Percentiles rank a stretch among this genome's conserved stretches.
Evolutionary conservation across 2,329 filamentous ascomycete species (phyloP).

Genomic region (Diaporthe citriasiana): DNA sequence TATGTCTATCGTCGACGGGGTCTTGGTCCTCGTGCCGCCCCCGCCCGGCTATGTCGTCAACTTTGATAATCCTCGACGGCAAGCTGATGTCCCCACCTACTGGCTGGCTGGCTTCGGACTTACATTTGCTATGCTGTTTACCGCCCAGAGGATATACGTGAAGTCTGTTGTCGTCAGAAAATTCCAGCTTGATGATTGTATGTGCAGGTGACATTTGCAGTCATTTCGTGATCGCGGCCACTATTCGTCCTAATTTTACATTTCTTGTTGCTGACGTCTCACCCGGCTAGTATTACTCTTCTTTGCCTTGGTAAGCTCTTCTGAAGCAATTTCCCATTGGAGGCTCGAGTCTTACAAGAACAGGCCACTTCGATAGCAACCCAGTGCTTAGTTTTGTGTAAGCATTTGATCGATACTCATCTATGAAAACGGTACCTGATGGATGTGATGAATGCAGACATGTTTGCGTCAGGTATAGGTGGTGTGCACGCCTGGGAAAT

Average conservation of each 20-base stretch:
- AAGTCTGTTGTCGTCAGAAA: not conserved
- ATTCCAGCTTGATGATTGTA: conserved; percentile 36
- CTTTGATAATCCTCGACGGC: conserved; percentile 50
- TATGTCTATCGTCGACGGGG: conserved; percentile 29
- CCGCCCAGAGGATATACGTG: conserved; percentile 36
- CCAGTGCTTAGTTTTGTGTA: conserved; percentile 23
- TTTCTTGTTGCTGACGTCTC: not conserved
- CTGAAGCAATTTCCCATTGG: conserved; percentile 43
- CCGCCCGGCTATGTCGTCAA: conserved; percentile 52
- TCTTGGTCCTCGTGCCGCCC: conserved; percentile 42
- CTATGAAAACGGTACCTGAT: not conserved
- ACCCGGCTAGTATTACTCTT: conserved; percentile 23
- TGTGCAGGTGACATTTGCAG: not conserved
- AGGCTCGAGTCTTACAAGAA: not conserved
- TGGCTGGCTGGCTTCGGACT: conserved; percentile 38
- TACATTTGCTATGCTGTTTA: conserved; percentile 28
- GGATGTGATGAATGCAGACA: conserved; percentile 43
- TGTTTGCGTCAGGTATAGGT: conserved; percentile 47
- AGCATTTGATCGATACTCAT: not conserved
- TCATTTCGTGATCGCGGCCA: no score
- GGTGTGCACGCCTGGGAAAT: conserved; percentile 53
- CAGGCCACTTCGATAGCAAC: conserved; percentile 38
- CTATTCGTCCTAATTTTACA: rapidly evolving
- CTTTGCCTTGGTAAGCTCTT: conserved; percentile 43
- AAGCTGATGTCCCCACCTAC: conserved; percentile 12